Base-by-base conservation (phyloP, 441 rosid species). In the Erysimum cheiri region DNA sequence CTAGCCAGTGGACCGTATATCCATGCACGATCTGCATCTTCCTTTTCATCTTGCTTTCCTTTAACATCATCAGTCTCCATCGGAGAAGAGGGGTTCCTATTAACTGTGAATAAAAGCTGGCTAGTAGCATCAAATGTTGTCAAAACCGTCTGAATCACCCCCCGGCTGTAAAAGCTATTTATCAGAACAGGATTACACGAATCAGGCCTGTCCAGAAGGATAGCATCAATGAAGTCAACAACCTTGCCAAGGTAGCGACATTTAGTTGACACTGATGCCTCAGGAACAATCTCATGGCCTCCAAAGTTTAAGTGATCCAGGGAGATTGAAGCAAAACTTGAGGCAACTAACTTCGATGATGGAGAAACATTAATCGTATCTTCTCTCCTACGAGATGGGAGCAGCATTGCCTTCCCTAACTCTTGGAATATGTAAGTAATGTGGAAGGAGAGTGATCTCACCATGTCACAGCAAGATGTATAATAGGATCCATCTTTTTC, bases 171-270 rank as follows among this genome's bases (percentile, higher is more conserved):
- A 19, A 92, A 82, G 86, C 92, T 88, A 67, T 96, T 96, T 58
- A 96, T 64, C 66, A 96, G 69, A 77, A 92, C 83, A 9, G 96
- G 90, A 82, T 92, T 96, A 78, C 98, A 91, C 31, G 96, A 89
- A 82, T 96, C 99, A 31, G 91, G 87, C 81, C 95, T 81, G 80
- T 92, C 99, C 82, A 91, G 85, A 49, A 95, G 82, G 87, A 91
- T 80, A 48, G 89, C 90, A 77, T 89, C 96, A 19, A 91, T 87
- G 82, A 96, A 96, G 81, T 91, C 96, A 71, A 96, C 80, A 70
- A 96, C 98, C 85, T 88, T 91, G 64, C 97, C 97, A 77, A 87
- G 91, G 85, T 91, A 96, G 73, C 93, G 97, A 82, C 97, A 92
- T 78, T 92, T 92, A 11, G 97, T 81, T 74, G 97, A 85, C 67